Evolutionary conservation across 352 stramenopile species (phyloP).

Genomic region (Pythium insidiosum): DNA sequence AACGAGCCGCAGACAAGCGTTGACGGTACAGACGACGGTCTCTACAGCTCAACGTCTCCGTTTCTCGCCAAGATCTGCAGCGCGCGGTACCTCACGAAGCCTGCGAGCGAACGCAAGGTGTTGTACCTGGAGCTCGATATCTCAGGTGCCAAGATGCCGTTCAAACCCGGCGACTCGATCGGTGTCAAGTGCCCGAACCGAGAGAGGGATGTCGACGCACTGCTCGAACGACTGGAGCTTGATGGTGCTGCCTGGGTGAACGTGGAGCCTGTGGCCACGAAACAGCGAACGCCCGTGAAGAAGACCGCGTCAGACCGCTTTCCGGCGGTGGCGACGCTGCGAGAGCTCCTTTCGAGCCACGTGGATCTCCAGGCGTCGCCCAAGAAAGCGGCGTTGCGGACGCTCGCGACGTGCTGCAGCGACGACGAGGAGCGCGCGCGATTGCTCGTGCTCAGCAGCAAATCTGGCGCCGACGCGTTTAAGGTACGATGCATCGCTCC

Average conservation of each 20-base stretch:
- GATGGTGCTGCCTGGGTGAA: slow-evolving; percentile 23
- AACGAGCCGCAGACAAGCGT: too few species aligned
- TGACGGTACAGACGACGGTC: not conserved
- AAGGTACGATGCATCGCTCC: too few species aligned
- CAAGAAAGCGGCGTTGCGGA: slow-evolving; percentile 68
- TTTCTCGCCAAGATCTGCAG: slow-evolving; percentile 32
- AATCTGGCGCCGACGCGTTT: slow-evolving; percentile 52
- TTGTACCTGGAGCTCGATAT: slow-evolving; percentile 44
- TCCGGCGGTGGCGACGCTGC: slow-evolving; percentile 48
- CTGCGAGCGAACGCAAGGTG: slow-evolving; percentile 44
- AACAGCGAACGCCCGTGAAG: not conserved
- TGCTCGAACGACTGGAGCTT: slow-evolving; percentile 48
- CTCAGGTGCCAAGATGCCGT: slow-evolving; percentile 39
- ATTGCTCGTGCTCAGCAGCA: slow-evolving; percentile 66
- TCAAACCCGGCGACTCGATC: slow-evolving; percentile 78
- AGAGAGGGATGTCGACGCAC: slow-evolving; percentile 43
- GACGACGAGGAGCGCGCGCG: slow-evolving; percentile 50
- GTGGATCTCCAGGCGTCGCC: slow-evolving; percentile 80
- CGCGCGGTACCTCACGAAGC: slow-evolving; percentile 44
- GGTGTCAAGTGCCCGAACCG: slow-evolving; percentile 81
- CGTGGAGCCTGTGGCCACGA: slow-evolving; percentile 22
- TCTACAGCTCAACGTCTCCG: slow-evolving; percentile 5
- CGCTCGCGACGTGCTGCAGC: slow-evolving; percentile 54
- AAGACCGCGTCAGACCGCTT: slow-evolving; percentile 26
- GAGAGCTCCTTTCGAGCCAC: slow-evolving; percentile 61